Percentiles rank a stretch among this genome's conserved stretches.
Evolutionary conservation across 257 asterid species (phyloP).

Genomic region (Nicotiana benthamiana): DNA sequence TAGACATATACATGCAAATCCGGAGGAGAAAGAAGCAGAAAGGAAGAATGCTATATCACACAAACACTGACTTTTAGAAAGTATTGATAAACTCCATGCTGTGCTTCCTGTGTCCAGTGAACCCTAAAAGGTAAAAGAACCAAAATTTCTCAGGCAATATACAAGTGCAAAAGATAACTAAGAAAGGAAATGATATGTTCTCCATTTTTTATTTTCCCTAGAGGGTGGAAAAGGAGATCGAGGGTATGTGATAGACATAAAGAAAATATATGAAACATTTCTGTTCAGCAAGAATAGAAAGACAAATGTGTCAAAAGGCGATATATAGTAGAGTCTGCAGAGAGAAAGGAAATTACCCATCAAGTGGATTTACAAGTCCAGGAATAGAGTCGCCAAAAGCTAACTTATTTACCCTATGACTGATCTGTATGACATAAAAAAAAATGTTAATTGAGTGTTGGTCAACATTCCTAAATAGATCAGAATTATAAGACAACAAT

Average conservation of each 20-base stretch:
- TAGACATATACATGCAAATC: background rate
- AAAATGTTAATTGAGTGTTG: background rate
- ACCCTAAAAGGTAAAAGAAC: slow-evolving; percentile 35
- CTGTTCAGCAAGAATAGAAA: background rate
- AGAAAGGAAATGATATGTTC: slow-evolving; percentile 4
- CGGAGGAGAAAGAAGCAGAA: background rate
- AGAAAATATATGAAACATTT: background rate
- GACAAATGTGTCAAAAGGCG: background rate
- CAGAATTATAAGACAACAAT: background rate
- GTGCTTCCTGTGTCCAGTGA: slow-evolving; percentile 54
- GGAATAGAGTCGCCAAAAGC: slow-evolving; percentile 89
- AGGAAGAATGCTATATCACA: background rate
- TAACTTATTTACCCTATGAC: slow-evolving; percentile 81
- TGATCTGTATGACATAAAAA: slow-evolving; percentile 57
- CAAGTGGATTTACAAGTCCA: slow-evolving; percentile 83
- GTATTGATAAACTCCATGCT: slow-evolving; percentile 77
- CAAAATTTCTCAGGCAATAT: background rate
- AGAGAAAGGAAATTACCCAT: slow-evolving; percentile 55
- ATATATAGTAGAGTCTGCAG: background rate
- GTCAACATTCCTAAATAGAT: background rate
- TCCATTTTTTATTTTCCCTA: background rate
- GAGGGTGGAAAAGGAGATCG: background rate
- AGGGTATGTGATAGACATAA: background rate
- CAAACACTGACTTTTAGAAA: slow-evolving; percentile 60
- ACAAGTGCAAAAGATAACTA: background rate